Conservation (phyloP, 352 stramenopile genomes). For the Globisporangium uncinulatum region DNA sequence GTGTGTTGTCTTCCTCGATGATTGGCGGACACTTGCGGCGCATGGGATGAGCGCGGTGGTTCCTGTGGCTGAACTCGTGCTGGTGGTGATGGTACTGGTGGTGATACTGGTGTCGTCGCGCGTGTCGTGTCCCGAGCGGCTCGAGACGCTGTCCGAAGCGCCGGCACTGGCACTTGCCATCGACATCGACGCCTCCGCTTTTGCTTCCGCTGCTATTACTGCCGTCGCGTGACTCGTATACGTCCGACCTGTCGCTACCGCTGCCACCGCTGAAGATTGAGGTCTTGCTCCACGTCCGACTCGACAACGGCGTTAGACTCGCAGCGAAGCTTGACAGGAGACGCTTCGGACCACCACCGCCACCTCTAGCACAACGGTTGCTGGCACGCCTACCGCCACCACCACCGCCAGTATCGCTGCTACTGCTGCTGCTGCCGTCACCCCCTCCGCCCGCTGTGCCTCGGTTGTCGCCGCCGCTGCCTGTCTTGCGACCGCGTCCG, state of each 20-base stretch:
- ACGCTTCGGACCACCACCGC: neutral
- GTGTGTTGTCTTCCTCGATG: slow-evolving; percentile 14
- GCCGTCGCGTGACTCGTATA: neutral
- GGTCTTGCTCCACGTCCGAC: slow-evolving; percentile 5
- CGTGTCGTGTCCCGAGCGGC: neutral
- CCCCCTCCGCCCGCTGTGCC: too few species aligned
- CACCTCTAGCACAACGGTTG: neutral
- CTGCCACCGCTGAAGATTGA: neutral
- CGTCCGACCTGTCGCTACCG: slow-evolving; percentile 9
- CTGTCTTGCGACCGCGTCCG: neutral
- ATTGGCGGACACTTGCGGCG: slow-evolving; percentile 6
- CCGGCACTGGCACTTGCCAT: slow-evolving; percentile 5
- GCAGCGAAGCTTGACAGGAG: slow-evolving; percentile 10
- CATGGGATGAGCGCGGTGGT: neutral
- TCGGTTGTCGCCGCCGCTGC: too few species aligned
- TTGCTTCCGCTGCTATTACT: neutral
- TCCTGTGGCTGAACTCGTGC: too few species aligned
- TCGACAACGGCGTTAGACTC: slow-evolving; percentile 4
- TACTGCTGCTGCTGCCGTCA: too few species aligned
- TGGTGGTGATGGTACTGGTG: too few species aligned
- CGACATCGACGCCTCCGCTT: too few species aligned
- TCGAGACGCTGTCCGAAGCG: slow-evolving; percentile 15
- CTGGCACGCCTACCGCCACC: too few species aligned
- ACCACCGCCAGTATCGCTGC: too few species aligned
- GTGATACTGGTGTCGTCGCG: neutral